Evolutionary conservation across 2,329 filamentous ascomycete species (phyloP).

Genomic region (Fusarium heterosporum): DNA sequence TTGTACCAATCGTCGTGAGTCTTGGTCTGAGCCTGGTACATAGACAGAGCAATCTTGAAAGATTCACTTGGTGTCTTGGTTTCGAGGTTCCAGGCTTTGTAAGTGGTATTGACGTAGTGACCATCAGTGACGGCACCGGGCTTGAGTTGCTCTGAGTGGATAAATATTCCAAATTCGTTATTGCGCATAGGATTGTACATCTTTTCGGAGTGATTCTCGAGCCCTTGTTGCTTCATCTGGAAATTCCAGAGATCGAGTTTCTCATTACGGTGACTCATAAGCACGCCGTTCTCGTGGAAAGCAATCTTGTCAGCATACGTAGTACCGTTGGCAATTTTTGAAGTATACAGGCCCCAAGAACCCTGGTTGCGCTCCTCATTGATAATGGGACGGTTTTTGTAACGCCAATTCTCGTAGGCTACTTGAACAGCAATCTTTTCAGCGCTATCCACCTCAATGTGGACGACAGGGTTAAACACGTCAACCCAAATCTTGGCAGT

Average conservation of each 20-base stretch:
- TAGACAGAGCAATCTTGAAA: not conserved
- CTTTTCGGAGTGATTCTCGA: not conserved
- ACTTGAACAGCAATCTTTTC: not conserved
- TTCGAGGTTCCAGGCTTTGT: constrained; percentile 9
- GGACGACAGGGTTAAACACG: constrained; percentile 5
- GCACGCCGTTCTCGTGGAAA: constrained; percentile 5
- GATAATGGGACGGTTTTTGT: not conserved
- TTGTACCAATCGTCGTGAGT: constrained; percentile 10
- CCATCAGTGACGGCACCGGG: not conserved
- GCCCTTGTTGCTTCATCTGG: not conserved
- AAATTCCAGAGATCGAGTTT: constrained; percentile 11
- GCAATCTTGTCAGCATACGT: constrained; percentile 11
- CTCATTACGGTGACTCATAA: constrained; percentile 10
- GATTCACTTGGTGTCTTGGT: not conserved
- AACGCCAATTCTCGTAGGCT: constrained; percentile 7
- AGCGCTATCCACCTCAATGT: constrained; percentile 2
- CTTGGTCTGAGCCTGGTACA: constrained; percentile 8
- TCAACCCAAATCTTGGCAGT: constrained; percentile 17
- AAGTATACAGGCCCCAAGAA: constrained; percentile 14
- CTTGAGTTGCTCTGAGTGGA: constrained; percentile 10
- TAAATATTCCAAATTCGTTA: constrained; percentile 16
- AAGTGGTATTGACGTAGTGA: constrained; percentile 10
- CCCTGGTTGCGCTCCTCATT: constrained; percentile 14
- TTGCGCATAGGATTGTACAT: constrained; percentile 18
- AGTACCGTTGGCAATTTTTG: constrained; percentile 15